Evolutionary conservation across 106 monocot genomes (phyloP), one percentile per base, ranked within the genome.

Genomic region (Phalaenopsis equestris): DNA sequence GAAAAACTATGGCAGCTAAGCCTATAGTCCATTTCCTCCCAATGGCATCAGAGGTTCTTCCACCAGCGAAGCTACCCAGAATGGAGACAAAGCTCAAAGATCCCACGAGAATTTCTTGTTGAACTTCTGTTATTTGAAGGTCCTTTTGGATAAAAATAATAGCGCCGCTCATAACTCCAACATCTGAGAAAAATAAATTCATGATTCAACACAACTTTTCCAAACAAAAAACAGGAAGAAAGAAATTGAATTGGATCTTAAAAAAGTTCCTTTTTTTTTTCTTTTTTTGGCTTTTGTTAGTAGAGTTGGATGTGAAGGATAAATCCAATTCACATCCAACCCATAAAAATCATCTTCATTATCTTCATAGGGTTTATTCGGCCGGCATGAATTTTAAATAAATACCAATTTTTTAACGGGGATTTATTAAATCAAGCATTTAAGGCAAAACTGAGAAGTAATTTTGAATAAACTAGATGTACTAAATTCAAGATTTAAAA

Each of bases 1-100:
- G 98, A 74, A 99, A 99, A 46, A 99, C 43, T 45, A 93, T 64
- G 55, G 98, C 92, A 55, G 98, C 94, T 67, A 94, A 79, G 17
- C 82, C 94, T n/a, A 99, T 99, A 52, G 98, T 94, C 94, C 94
- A 94, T 85, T 99, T 99, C 42, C 98, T 88, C 19, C 98, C 98
- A 81, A 99, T 75, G 6, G 83, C 78, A 75, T 99, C 98, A 4
- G 98, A 85, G 15, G 93, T 91, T 56, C 86, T 86, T 68, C 98
- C 98, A 5, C 90, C 98, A 11, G 77, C 91, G 74, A 99, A 81
- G 57, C 93, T 94, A 36, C 98, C 98, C 15, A 99, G 5, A 70
- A 99, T 89, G 1, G 94, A 99, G 12, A 94, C 80, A 73, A 99
- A 41, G 85, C 92, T 94, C 83, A 99, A 87, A 76, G 89, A 93